phyloP scores from a whole-genome alignment of 306 rosid genomes.

The Dryas octopetala region DNA sequence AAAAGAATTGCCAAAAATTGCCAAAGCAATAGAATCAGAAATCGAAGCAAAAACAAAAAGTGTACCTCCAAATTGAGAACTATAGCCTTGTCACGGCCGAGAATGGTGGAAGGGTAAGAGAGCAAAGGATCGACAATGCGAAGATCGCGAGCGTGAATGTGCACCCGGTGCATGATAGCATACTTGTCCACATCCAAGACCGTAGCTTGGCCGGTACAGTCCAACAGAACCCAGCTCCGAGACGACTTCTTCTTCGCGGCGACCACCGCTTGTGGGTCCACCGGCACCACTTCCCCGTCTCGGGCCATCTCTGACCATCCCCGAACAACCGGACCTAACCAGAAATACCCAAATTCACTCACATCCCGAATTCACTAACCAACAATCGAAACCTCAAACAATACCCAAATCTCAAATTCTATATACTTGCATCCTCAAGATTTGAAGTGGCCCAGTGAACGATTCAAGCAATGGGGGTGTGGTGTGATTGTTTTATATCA shows the following conservation, averaged over 20 bases:
- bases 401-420: not conserved
- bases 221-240: conserved; percentile 80
- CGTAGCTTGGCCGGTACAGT: conserved; percentile 55
- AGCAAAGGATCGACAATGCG: conserved; percentile 87
- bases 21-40: not conserved
- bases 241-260: conserved; percentile 71
- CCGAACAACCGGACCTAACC: conserved; percentile 31
- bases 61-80: conserved; percentile 91
- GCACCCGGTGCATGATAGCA: conserved; percentile 80
- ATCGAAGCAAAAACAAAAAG: not conserved
- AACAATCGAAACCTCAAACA: not conserved
- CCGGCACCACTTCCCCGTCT: conserved; percentile 72
- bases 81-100: conserved; percentile 89
- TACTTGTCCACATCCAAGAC: conserved; percentile 81
- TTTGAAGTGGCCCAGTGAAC: too few relatives aligned
- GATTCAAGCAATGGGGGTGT: too few relatives aligned
- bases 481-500: too few relatives aligned
- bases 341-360: conserved; percentile 7
- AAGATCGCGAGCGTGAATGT: conserved; percentile 96
- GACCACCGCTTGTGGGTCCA: conserved; percentile 56
- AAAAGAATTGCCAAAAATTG: not conserved
- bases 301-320: conserved; percentile 65
- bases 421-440: too few relatives aligned
- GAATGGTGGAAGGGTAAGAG: conserved; percentile 83
- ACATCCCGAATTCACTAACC: conserved; percentile 9